phyloP scores from a whole-genome alignment of 306 rosid species.

The Amphicarpaea edgeworthii region DNA sequence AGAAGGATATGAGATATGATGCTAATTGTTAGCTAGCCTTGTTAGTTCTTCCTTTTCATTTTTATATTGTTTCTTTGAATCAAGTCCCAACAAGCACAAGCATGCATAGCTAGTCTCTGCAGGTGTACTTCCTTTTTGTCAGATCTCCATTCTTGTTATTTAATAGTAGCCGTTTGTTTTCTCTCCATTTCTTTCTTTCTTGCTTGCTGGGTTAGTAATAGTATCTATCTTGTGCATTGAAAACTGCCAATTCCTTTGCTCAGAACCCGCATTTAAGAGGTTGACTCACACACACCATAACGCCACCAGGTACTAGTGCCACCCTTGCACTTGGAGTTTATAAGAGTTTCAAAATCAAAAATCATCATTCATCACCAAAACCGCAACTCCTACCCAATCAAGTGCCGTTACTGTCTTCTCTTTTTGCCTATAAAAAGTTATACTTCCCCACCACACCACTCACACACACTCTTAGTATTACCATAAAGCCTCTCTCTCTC shows the following conservation, averaged over 20 bases:
- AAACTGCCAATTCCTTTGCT: conserved; percentile 42
- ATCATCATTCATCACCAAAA: conserved; percentile 13
- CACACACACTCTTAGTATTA: conserved; percentile 49
- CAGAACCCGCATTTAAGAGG: conserved; percentile 46
- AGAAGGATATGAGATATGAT: too few relatives aligned
- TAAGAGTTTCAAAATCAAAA: conserved; percentile 13
- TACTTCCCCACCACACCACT: conserved; percentile 37
- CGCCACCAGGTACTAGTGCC: conserved; percentile 2
- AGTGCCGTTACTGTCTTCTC: conserved; percentile 39
- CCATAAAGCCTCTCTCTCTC: conserved; percentile 21
- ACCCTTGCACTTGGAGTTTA: neutral
- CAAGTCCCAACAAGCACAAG: too few relatives aligned
- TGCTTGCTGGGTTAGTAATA: conserved; percentile 29
- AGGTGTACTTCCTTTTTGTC: conserved; percentile 51
- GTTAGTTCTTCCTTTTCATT: neutral
- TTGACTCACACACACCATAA: conserved; percentile 32
- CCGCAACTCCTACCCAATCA: conserved; percentile 45
- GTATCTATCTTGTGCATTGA: conserved; percentile 39
- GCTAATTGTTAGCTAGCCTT: neutral
- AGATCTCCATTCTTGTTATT: conserved; percentile 47
- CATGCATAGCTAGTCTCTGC: conserved; percentile 36
- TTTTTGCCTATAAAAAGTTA: conserved; percentile 17
- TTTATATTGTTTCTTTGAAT: neutral
- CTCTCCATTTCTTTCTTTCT: conserved; percentile 34
- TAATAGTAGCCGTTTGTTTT: conserved; percentile 8